Conservation (phyloP, 139 green algal genomes). For the Spirogloea muscicola region DNA sequence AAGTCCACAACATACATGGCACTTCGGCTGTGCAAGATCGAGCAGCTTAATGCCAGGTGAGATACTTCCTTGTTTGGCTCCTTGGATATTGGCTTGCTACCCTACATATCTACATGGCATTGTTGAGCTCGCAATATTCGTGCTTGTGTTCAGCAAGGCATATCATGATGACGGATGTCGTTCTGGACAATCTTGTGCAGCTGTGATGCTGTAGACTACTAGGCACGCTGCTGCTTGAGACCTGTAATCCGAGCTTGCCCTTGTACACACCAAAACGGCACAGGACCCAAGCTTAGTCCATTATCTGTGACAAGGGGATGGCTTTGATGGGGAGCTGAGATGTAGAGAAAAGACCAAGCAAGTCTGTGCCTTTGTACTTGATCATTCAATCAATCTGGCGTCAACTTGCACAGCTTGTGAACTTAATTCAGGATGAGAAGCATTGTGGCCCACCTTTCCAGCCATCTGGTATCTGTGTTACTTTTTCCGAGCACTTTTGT, state of each 20-base stretch:
- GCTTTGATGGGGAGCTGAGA: no score
- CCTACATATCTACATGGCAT: no score
- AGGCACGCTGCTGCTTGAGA: background rate
- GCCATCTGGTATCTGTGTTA: background rate
- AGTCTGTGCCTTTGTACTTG: no score
- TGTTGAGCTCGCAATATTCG: background rate
- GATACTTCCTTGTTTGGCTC: background rate
- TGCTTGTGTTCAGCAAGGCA: background rate
- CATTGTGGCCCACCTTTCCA: no score
- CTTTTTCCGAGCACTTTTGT: background rate
- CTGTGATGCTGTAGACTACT: constrained; percentile 3
- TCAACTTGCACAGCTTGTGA: no score
- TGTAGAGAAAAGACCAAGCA: no score
- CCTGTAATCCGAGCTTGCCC: no score
- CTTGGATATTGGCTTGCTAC: background rate
- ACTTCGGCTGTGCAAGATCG: no score
- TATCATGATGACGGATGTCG: background rate
- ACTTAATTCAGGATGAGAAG: no score
- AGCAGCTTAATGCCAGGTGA: background rate
- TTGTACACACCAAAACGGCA: background rate
- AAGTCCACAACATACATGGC: no score
- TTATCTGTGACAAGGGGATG: no score
- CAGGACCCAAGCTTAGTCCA: background rate
- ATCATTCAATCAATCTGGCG: no score
- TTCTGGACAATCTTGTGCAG: constrained; percentile 13